These are phyloP conservation scores for Glebionis coronaria DNA, from an alignment of 129 eudicot genomes.

Conservation along the genomic window DNA sequence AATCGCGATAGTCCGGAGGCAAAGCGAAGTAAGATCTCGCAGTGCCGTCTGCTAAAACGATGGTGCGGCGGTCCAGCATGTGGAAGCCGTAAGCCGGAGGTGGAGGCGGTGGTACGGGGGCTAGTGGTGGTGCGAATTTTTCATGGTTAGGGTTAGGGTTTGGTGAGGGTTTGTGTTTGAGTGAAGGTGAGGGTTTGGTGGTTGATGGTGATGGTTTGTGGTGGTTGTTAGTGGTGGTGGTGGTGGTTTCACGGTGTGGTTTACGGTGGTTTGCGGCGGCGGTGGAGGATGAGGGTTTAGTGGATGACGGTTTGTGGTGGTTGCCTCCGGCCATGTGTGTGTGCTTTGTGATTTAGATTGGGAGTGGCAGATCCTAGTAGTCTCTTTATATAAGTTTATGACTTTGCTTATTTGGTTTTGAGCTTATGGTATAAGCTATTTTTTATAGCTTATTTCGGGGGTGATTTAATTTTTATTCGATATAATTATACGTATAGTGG, in stretches of 20 bases:
- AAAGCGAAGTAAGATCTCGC: conserved; percentile 86
- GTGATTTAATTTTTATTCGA: no score
- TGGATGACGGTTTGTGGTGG: conserved; percentile 41
- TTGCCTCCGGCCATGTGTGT: conserved; percentile 61
- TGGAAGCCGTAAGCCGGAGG: conserved; percentile 85
- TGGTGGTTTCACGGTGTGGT: conserved; percentile 53
- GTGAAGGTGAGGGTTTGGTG: conserved; percentile 33
- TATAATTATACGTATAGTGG: no score
- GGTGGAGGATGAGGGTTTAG: conserved; percentile 43
- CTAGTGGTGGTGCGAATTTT: conserved; percentile 27
- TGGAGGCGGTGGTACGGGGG: conserved; percentile 42
- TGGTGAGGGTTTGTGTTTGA: conserved; percentile 38
- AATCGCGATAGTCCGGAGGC: conserved; percentile 85
- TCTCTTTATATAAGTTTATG: no score
- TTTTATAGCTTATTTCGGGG: no score
- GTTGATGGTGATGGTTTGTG: conserved; percentile 22
- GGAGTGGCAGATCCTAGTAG: not conserved
- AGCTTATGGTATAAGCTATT: no score
- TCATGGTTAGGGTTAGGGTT: conserved; percentile 37
- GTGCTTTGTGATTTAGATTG: not conserved
- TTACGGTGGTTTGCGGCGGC: conserved; percentile 51
- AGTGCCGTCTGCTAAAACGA: conserved; percentile 67
- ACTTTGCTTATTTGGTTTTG: no score
- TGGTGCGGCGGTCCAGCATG: conserved; percentile 91
- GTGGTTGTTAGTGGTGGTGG: conserved; percentile 12